Evolutionary conservation across 257 asterid species (phyloP).

Genomic region (Solanum ossicruentum): DNA sequence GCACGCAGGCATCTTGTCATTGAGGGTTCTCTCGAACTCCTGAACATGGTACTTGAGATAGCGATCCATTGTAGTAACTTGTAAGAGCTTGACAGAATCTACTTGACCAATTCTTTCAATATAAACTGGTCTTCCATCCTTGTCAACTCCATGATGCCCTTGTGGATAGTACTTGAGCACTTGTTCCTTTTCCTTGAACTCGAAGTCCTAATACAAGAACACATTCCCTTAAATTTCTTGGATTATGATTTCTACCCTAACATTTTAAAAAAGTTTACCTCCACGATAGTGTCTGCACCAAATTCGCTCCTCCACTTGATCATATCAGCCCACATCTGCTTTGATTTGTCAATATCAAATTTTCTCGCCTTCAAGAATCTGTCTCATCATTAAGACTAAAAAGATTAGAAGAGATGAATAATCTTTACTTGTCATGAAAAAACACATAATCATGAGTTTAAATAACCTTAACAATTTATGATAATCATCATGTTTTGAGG

Average conservation of each 20-base stretch:
- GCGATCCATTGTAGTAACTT: constrained; percentile 80
- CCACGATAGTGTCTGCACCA: constrained; percentile 61
- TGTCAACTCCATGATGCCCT: constrained; percentile 92
- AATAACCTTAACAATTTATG: constrained; percentile 71
- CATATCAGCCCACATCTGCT: constrained; percentile 98
- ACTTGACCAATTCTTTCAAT: constrained; percentile 83
- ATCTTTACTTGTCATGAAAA: not conserved
- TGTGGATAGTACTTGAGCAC: constrained; percentile 87
- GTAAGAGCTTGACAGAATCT: constrained; percentile 77
- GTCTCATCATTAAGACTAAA: not conserved
- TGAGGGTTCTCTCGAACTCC: constrained; percentile 88
- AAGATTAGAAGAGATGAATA: not conserved
- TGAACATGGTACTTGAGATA: constrained; percentile 77
- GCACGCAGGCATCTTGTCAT: constrained; percentile 85
- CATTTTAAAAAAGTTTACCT: constrained; percentile 25
- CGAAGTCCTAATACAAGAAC: constrained; percentile 37
- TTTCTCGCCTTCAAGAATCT: constrained; percentile 92
- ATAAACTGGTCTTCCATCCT: constrained; percentile 83
- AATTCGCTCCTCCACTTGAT: constrained; percentile 94
- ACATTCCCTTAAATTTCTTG: not conserved
- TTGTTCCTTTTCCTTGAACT: constrained; percentile 70
- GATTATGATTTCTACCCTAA: not conserved
- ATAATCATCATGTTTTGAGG: constrained; percentile 78
- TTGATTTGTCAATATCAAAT: constrained; percentile 74
- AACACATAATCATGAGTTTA: not conserved